Percentiles rank a stretch among this genome's conserved stretches.
phyloP scores from a whole-genome alignment of 495 filamentous ascomycete genomes.

The Aspergillus funiculosus region DNA sequence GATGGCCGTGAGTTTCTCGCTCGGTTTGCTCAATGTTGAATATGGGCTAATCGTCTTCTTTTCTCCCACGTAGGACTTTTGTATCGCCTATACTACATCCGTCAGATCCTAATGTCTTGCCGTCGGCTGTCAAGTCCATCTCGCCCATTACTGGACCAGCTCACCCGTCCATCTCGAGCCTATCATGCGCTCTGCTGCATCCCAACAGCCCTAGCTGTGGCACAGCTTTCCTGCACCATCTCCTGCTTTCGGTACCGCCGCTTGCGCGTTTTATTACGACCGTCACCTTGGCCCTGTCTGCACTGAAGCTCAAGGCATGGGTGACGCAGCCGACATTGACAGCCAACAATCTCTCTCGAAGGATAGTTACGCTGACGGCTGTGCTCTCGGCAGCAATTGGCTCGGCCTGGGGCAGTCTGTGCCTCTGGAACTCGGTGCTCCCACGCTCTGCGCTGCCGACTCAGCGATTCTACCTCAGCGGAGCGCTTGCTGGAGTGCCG shows the following conservation, averaged over 20 bases:
- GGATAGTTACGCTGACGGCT: conserved; percentile 61
- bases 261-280: conserved; percentile 71
- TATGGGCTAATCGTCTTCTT: too few species aligned
- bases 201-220: conserved; percentile 80
- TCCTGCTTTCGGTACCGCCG: conserved; percentile 70
- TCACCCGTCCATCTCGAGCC: conserved; percentile 72
- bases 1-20: conserved; percentile 80
- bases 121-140: conserved; percentile 57
- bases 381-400: conserved; percentile 74
- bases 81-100: conserved; percentile 87
- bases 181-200: conserved; percentile 91
- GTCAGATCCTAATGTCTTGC: conserved; percentile 54
- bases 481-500: conserved; percentile 68
- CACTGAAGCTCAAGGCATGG: conserved; percentile 60
- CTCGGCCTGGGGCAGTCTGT: conserved; percentile 80
- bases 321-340: conserved; percentile 59
- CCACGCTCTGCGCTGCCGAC: conserved; percentile 70
- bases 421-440: conserved; percentile 73
- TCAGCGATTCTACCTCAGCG: conserved; percentile 81
- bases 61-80: conserved; percentile 48
- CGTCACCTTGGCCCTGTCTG: conserved; percentile 60
- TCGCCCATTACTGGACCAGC: conserved; percentile 75
- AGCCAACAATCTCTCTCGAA: conserved; percentile 54
- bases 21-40: too few species aligned
- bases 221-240: conserved; percentile 77